phyloP scores from a whole-genome alignment of 1,284 basidiomycete species.

The Ceratobasidium sp. region DNA sequence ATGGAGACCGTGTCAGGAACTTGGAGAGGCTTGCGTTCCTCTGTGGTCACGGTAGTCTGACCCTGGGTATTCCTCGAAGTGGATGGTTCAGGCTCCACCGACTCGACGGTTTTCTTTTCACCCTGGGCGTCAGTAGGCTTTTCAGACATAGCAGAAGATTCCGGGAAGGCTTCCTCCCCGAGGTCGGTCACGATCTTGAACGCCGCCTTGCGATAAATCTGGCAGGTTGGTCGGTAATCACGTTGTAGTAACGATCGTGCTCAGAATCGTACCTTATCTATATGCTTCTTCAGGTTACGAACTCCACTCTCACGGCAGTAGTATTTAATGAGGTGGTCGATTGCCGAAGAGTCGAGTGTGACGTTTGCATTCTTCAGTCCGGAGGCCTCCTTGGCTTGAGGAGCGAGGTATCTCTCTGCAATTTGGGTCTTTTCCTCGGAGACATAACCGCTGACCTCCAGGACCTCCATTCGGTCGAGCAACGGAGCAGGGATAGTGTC shows the following conservation, averaged over 20 bases:
- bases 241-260: conserved; percentile 8
- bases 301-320: conserved; percentile 98
- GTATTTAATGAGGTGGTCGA: conserved; percentile 93
- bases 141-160: conserved; percentile 30
- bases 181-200: conserved; percentile 92
- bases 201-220: conserved; percentile 98
- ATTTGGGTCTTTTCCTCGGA: conserved; percentile 96
- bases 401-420: conserved; percentile 90
- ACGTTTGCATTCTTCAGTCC: conserved; percentile 90
- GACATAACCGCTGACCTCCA: conserved; percentile 97
- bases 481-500: conserved; percentile 97
- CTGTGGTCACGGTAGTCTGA: conserved; percentile 74
- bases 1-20: conserved; percentile 86
- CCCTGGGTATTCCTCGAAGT: conserved; percentile 49
- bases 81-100: conserved; percentile 31
- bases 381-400: conserved; percentile 92
- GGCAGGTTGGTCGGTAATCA: conserved; percentile 38
- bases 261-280: conserved; percentile 78
- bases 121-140: conserved; percentile 47
- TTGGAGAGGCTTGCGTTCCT: conserved; percentile 80
- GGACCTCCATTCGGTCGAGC: conserved; percentile 96
- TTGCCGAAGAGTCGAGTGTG: conserved; percentile 75
- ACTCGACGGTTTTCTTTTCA: conserved; percentile 42
- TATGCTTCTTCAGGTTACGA: conserved; percentile 93
- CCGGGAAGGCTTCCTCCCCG: conserved; percentile 85